phyloP scores from a whole-genome alignment of 352 stramenopile genomes.

The Globisporangium uncinulatum region DNA sequence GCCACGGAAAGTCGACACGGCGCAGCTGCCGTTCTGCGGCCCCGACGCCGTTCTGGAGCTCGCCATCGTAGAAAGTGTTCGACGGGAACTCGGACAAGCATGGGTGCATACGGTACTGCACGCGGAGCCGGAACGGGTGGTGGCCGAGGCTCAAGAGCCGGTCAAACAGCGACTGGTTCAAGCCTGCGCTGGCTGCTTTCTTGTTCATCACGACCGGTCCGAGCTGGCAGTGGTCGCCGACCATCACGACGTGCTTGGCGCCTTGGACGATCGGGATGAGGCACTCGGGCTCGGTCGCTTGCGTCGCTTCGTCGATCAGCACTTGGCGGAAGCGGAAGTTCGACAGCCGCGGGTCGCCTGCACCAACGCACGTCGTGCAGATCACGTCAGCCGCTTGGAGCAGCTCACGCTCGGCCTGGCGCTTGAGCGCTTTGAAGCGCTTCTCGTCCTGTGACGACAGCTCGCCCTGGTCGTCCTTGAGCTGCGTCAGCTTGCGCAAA shows the following conservation, averaged over 20 bases:
- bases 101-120: slow-evolving; percentile 99
- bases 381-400: slow-evolving; percentile 98
- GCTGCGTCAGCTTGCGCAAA: slow-evolving; percentile 87
- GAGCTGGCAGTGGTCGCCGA: slow-evolving; percentile 98
- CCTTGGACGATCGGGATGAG: slow-evolving; percentile 99
- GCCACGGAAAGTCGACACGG: slow-evolving; percentile 96
- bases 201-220: slow-evolving; percentile 99
- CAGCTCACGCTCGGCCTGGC: slow-evolving; percentile 93
- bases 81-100: slow-evolving; percentile 98
- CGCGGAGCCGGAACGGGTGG: slow-evolving; percentile 95
- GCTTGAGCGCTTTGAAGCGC: slow-evolving; percentile 92
- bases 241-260: slow-evolving; percentile 98
- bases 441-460: slow-evolving; percentile 95
- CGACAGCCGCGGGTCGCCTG: slow-evolving; percentile 95
- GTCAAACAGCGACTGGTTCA: slow-evolving; percentile 98
- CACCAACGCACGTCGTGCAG: slow-evolving; percentile 98
- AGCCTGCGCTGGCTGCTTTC: slow-evolving; percentile 94
- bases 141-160: slow-evolving; percentile 94
- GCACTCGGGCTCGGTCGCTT: slow-evolving; percentile 98
- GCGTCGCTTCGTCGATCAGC: slow-evolving; percentile 99
- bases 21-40: slow-evolving; percentile 89
- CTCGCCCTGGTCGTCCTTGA: slow-evolving; percentile 96
- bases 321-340: slow-evolving; percentile 99
- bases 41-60: slow-evolving; percentile 97
- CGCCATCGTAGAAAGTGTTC: slow-evolving; percentile 99